Evolutionary conservation across 192 early-diverging fungal species (phyloP), one percentile per base, ranked within the genome.

Genomic region (Chytriomyces hyalinus): DNA sequence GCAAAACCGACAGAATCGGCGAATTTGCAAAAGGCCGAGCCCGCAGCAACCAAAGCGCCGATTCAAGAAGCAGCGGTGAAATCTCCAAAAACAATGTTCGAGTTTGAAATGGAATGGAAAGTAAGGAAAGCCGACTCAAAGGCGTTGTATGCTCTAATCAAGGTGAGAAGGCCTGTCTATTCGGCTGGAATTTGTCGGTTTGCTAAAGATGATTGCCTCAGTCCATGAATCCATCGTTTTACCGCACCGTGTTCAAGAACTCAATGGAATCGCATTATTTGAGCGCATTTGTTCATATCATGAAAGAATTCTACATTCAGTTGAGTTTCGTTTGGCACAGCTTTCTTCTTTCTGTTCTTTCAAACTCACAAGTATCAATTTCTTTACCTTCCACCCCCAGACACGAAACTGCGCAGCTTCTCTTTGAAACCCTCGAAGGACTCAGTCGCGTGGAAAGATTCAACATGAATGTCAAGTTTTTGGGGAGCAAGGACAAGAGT

Each of bases 41-140:
- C 6, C 67, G 4, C 24, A 78, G 28, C 73, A 66, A 64, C 20
- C 69, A 51, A 78, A 1, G 36, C 36, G 36, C 36, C 36, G 36
- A 36, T 36, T 36, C 36, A 36, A 36, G 36, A 67, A 28, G 8
- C 10, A 76, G 15, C 49, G 9, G 49, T 85, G 57, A 67, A 72
- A 5, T 50, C 72, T 26, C 90, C 91, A 10, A 81, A 63, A n/a
- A 91, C 87, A 11, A 88, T 89, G 63, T 85, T 81, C 74, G 93
- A 94, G 62, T 93, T 93, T 75, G 89, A 92, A 66, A 80, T 90
- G 6, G 90, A 92, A 64, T 94, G 92, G 92, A 90, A 89, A 70
- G 84, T 82, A 62, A 83, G 88, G 28, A 87, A 84, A 66, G 63
- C 70, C 65, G 86, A 88, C 8, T 73, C 77, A 22, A 78, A 80